Base-by-base conservation (phyloP, 2,329 filamentous ascomycete genomes). In the Colletotrichum somersetense region DNA sequence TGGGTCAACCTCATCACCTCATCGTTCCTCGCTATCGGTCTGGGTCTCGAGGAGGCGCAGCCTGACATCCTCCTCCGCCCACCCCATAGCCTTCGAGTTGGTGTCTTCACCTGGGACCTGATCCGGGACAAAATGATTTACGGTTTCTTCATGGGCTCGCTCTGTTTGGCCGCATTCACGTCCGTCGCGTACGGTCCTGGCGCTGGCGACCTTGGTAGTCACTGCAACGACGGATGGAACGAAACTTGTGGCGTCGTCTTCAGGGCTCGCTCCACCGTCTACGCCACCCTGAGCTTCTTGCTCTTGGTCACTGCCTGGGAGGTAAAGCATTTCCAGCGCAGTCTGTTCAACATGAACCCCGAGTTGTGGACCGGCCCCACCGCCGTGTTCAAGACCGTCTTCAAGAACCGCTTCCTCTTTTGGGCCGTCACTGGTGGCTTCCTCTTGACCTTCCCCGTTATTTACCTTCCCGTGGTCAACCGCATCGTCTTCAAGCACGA, bases 1-100 rank as follows among this genome's bases (percentile, higher is more conserved):
- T 94, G 92, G 92, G 91, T 92, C 74, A 94, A 93, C 78, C 89
- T 94, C 77, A 88, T 93, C 65, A 94, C 92, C 1, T 92, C 90
- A 1, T 92, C 89, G 8, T 88, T 93, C 75, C 86, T 92, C 1
- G 92, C 92, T 53, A 89, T 94, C 76, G 92, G 92, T 65, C 86
- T 94, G 0, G 92, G 92, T 7, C 89, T 93, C 72, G 92, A 94
- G 77, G 86, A 90, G 69, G 91, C 91, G 0, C 87, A 90, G 42
- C 88, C 90, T 0, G 91, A 93, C 78, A 89, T 94, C 73, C 88
- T 93, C 77, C 79, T 83, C 7, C 89, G 91, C 0, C 89, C 91
- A 1, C 92, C 92, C 8, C 90, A 91, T 73, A 85, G 85, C 74
- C 83, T 91, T 18, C 83, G 85, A 55, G 79, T 85, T 5, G 91